Base-by-base conservation (phyloP, 2,329 filamentous ascomycete species). In the Scleromitrula shiraiana region DNA sequence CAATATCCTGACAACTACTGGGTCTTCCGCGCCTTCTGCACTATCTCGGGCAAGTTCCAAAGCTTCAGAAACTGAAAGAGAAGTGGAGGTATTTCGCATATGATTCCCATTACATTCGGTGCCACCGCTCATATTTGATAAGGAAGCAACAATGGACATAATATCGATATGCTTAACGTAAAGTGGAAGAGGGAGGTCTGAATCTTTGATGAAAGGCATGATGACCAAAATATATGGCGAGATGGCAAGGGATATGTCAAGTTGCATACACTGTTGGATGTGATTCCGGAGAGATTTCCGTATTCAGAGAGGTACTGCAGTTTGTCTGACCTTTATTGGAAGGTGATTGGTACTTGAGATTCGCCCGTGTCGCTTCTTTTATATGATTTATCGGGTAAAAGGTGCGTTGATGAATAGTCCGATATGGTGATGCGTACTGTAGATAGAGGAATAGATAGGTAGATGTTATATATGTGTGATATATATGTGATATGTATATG, bases 21-120 rank as follows among this genome's bases (percentile, higher is more conserved):
- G 72, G 60, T 90, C 80, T 44, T 79, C 69, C 14, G 72, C 70
- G 49, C 80, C 83, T 52, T 83, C 80, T 50, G 83, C 77, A 61
- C 75, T 83, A 63, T 89, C 85, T 53, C 87, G 78, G 12, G 85
- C 88, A 50, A 85, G 77, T 60, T 90, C 82, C 46, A 94, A 74
- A 20, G 86, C 86, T 64, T 82, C 75, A 52, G 78, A 72, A 48
- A 88, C 77, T 8, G 55, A 53, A 8, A 47, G 52, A 41, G 44
- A 37, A 12, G 45, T 24, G 12, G 37, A 22, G 44, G 48, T 45
- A 19, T 42, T 46, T 26, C 52, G 49, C 17, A 51, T 46, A 46
- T 46, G 50, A 37, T 42, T 43, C 37, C 24, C 51, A 54, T 53
- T 40, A 46, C 50, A 55, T 51, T 23, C 24, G 24, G 23, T 23